Percentiles rank a stretch among this genome's conserved stretches.
Conservation (phyloP, 1,139 yeast species). For the Arxiozyma slooffiae region DNA sequence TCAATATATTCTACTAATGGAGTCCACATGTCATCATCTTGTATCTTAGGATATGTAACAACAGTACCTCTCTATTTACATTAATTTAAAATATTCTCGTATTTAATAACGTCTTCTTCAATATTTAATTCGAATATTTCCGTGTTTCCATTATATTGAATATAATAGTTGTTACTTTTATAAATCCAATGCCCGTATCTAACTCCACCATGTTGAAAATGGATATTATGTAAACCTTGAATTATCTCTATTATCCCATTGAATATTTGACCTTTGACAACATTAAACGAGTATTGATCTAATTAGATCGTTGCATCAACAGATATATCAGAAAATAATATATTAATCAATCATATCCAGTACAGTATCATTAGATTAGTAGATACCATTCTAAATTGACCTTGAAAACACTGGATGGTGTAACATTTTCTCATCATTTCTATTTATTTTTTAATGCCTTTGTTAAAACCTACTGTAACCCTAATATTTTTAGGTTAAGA, state of each 20-base stretch:
- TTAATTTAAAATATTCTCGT: slow-evolving; percentile 9
- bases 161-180: slow-evolving; percentile 8
- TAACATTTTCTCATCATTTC: neutral
- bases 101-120: slow-evolving; percentile 11
- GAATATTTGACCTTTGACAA: slow-evolving; percentile 18
- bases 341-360: no score
- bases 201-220: slow-evolving; percentile 18
- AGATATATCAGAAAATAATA: slow-evolving; percentile 12
- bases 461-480: neutral
- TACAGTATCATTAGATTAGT: no score
- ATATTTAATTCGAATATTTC: slow-evolving; percentile 14
- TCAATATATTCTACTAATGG: slow-evolving; percentile 12
- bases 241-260: slow-evolving; percentile 23
- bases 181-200: slow-evolving; percentile 29
- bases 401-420: neutral
- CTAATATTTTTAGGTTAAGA: neutral
- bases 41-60: slow-evolving; percentile 19
- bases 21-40: slow-evolving; percentile 18
- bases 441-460: neutral
- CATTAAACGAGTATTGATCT: slow-evolving; percentile 21
- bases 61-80: slow-evolving; percentile 10
- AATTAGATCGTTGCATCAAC: slow-evolving; percentile 19
- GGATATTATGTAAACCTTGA: slow-evolving; percentile 20
- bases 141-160: slow-evolving; percentile 11
- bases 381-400: no score